Conservation (phyloP, 345 rosid species). For the Rhodamnia rubescens region DNA sequence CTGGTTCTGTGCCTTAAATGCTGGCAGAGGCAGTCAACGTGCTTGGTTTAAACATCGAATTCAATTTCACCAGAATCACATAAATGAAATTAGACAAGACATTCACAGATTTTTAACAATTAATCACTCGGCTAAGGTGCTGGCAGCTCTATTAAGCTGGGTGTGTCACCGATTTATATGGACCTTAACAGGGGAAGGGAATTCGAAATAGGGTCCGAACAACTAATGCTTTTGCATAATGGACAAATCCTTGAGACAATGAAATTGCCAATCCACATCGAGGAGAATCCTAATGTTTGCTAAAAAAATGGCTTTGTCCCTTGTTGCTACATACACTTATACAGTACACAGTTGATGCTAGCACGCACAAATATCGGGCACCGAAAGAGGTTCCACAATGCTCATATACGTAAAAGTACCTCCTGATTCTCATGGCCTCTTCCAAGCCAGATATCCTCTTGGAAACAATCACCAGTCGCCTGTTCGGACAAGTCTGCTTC, state of each 20-base stretch:
- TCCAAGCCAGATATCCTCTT: slow-evolving; percentile 52
- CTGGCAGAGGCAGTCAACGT: background rate
- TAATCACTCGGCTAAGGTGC: background rate
- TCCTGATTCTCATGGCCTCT: slow-evolving; percentile 64
- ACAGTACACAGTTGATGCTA: background rate
- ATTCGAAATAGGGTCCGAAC: background rate
- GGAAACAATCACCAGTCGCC: slow-evolving; percentile 24
- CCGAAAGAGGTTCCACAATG: background rate
- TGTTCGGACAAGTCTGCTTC: background rate
- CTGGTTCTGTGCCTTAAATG: background rate
- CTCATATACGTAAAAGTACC: slow-evolving; percentile 15
- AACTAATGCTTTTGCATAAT: background rate
- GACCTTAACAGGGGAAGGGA: background rate
- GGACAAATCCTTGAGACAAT: background rate
- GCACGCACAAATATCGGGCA: too few species aligned
- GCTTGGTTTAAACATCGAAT: background rate
- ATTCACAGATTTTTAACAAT: background rate
- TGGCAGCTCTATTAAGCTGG: background rate
- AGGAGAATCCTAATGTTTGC: background rate
- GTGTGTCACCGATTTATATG: background rate
- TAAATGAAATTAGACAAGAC: background rate
- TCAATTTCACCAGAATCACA: background rate
- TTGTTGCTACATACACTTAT: background rate
- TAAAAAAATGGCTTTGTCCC: background rate
- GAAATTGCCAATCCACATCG: background rate